Base-by-base conservation (phyloP, 495 filamentous ascomycete species). In the Aspergillus kassunensis region DNA sequence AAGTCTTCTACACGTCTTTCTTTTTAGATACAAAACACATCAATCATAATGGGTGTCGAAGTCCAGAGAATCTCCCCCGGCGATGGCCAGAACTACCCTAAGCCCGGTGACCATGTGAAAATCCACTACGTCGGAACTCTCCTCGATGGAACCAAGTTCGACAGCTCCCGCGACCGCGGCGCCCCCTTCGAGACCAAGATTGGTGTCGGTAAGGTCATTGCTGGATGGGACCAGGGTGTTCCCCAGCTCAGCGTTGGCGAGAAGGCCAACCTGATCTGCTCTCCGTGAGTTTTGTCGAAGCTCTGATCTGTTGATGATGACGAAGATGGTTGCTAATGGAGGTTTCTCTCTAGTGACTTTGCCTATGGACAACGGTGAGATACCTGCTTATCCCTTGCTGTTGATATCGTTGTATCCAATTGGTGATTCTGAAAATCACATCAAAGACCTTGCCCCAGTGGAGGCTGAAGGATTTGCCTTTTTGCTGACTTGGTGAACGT, bases 171-270 rank as follows among this genome's bases (percentile, higher is more conserved):
- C 52, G 45, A 58, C 46, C 65, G 63, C 27, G 80, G 79, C 34
- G 81, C 77, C 9, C 78, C 83, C 47, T 89, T 95, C 58, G 65
- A 73, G 25, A 83, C 79, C 31, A 46, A 68, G 43, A 93, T 96
- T 61, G 90, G 90, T 34, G 69, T 83, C 44, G 88, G 88, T 43
- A 74, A 77, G 61, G 84, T 96, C 55, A 96, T 96, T 71, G 79
- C 77, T 70, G 89, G 90, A 39, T 95, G 90, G 90, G 90, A 95
- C 55, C 83, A 91, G 75, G 90, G 86, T 52, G 88, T 95, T 24
- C 69, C 80, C 19, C 72, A 81, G 53, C 92, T 95, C 88, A 84
- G 76, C 56, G 72, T 90, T 9, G 90, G 90, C 56, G 89, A 95
- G 76, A 87, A 84, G 68, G 83, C 87, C 20, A 84, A 83, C 15